A percentile compares a stretch with the other conserved stretches of the same genome.
These are phyloP conservation scores for Galerina marginata DNA, from an alignment of 768 basidiomycete species.

Conservation along the genomic window DNA sequence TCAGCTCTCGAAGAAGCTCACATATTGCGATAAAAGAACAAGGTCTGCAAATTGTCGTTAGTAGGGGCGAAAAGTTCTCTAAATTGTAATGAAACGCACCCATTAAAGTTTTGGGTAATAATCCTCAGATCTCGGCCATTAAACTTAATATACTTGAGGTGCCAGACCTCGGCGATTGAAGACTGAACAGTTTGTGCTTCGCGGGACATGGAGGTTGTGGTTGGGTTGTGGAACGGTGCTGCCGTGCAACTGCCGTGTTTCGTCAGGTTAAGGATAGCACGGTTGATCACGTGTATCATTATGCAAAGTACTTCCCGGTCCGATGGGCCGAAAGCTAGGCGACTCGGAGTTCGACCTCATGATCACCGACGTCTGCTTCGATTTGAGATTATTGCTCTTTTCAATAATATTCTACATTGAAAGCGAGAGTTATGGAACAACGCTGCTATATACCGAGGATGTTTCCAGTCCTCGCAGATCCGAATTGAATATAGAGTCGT, in stretches of 20 bases:
- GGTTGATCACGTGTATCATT: too few species aligned
- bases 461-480: conserved; percentile 1
- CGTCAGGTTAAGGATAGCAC: too few species aligned
- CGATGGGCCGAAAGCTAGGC: too few species aligned
- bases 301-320: too few species aligned
- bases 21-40: conserved; percentile 93
- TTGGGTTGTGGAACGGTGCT: background rate
- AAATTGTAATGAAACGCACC: conserved; percentile 50
- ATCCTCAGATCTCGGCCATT: conserved; percentile 54
- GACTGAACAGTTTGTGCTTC: conserved; percentile 40
- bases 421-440: background rate
- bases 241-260: background rate
- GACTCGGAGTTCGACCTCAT: too few species aligned
- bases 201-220: conserved; percentile 26
- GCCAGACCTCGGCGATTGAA: conserved; percentile 72
- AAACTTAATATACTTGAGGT: conserved; percentile 72
- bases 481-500: background rate
- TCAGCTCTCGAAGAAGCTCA: conserved; percentile 33
- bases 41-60: conserved; percentile 53
- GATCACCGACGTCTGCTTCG: too few species aligned
- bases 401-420: background rate
- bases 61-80: background rate
- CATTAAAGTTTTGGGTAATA: conserved; percentile 85
- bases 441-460: background rate
- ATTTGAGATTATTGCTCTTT: too few species aligned